Evolutionary conservation across 1,284 basidiomycete genomes (phyloP), one percentile per base, ranked within the genome.

Genomic region (Ceratobasidium sp.): DNA sequence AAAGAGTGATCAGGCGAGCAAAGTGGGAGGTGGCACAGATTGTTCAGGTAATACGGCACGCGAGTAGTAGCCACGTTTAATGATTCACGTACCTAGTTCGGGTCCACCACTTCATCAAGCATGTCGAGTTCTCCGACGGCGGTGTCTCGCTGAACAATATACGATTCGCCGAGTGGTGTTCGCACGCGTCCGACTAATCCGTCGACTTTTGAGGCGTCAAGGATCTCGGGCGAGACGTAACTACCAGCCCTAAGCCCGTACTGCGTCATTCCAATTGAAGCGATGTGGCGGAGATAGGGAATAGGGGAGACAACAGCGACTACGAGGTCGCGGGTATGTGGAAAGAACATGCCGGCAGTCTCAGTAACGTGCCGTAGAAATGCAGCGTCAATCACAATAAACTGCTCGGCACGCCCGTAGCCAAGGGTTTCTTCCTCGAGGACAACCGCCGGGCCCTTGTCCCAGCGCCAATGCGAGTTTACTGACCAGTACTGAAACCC

Each of bases 241-340:
- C 17, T 26, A 26, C 68, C 68, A 46, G 28, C 50, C n/a, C 40
- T 57, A 23, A 71, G 68, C 6, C 44, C 40, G 54, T 71, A 71
- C 44, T 71, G 52, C 15, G 40, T 38, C 38, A 71, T 54, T 15
- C 40, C 54, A 23, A 54, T 42, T 40, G 12, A 13, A n/a, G 61
- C 38, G 38, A 40, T 40, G 15, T 62, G n/a, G 15, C 61, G 61
- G 38, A 62, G 61, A 42, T 62, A 62, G 61, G 54, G 74, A 26
- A 82, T 44, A 44, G 80, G 73, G 64, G 68, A 79, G 42, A 83
- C 80, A 23, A 65, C 78, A 12, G 81, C 83, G 26, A 83, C 71
- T 40, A 82, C 67, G n/a, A 79, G 73, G 15, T 69, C 62, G 28
- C 23, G 48, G 44, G 54, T n/a, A 20, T 68, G 17, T 52, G 66